phyloP scores from a whole-genome alignment of 768 basidiomycete genomes.

The Phylloporus rhodoxanthus region DNA sequence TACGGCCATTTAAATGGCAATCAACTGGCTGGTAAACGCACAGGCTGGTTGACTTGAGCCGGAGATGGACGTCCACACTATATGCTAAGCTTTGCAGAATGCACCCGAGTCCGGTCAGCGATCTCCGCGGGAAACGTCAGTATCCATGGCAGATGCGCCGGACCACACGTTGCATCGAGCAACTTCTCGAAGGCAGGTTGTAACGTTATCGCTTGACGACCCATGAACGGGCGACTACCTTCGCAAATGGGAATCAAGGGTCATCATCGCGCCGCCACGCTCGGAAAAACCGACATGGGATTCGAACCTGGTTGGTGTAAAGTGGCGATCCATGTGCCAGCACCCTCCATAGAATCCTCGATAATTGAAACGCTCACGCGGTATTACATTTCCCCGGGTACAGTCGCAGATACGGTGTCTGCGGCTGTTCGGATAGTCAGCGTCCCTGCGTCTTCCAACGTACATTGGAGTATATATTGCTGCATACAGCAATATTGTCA shows the following conservation, averaged over 20 bases:
- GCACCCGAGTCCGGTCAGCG: constrained; percentile 11
- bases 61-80: constrained; percentile 14
- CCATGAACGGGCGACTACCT: constrained; percentile 6
- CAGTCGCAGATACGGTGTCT: constrained; percentile 1
- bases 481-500: constrained; percentile 5
- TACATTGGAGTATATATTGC: constrained; percentile 1
- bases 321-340: neutral
- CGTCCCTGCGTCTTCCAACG: neutral
- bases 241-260: constrained; percentile 9
- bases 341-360: neutral
- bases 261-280: neutral
- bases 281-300: neutral
- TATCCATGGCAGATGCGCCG: constrained; percentile 27
- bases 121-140: constrained; percentile 28
- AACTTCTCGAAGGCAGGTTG: constrained; percentile 15
- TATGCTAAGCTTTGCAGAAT: constrained; percentile 8
- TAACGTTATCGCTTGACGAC: constrained; percentile 19
- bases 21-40: neutral
- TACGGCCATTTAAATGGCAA: too few species aligned
- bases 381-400: neutral
- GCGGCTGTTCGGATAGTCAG: constrained; percentile 5
- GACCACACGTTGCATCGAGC: constrained; percentile 22
- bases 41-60: constrained; percentile 4
- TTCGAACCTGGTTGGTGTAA: too few species aligned
- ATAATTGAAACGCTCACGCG: constrained; percentile 10